A percentile compares a stretch with the other conserved stretches of the same genome.
Evolutionary conservation across 306 rosid genomes (phyloP).

Genomic region (Styphnolobium japonicum): DNA sequence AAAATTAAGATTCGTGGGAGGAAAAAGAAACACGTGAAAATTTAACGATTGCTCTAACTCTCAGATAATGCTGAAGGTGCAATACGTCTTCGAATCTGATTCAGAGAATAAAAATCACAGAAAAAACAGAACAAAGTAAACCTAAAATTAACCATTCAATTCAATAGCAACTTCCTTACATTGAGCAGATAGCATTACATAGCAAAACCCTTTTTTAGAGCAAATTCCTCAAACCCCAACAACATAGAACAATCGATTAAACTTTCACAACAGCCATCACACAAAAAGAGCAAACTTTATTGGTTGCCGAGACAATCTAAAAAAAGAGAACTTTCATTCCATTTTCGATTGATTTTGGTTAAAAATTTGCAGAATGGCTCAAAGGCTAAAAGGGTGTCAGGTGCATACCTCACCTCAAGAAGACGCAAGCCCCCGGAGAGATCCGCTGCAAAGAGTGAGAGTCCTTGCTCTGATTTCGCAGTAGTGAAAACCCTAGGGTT

Average conservation of each 20-base stretch:
- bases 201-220: background rate
- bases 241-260: background rate
- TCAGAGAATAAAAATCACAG: background rate
- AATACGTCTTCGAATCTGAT: background rate
- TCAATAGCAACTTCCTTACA: too few relatives aligned
- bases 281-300: background rate
- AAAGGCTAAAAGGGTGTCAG: background rate
- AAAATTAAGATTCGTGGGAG: background rate
- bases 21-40: too few relatives aligned
- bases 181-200: background rate
- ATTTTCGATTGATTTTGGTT: background rate
- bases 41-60: background rate
- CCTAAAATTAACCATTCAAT: background rate
- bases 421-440: conserved; percentile 8
- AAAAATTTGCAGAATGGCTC: background rate
- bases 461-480: background rate
- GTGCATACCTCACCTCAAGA: conserved; percentile 15
- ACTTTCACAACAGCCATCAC: background rate
- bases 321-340: background rate
- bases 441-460: background rate
- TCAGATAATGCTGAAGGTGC: background rate
- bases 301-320: background rate
- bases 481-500: conserved; percentile 24
- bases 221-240: background rate
- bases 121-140: background rate